Evolutionary conservation across 768 basidiomycete genomes (phyloP), one percentile per base, ranked within the genome.

Genomic region (Xerocomellus dryophilus): DNA sequence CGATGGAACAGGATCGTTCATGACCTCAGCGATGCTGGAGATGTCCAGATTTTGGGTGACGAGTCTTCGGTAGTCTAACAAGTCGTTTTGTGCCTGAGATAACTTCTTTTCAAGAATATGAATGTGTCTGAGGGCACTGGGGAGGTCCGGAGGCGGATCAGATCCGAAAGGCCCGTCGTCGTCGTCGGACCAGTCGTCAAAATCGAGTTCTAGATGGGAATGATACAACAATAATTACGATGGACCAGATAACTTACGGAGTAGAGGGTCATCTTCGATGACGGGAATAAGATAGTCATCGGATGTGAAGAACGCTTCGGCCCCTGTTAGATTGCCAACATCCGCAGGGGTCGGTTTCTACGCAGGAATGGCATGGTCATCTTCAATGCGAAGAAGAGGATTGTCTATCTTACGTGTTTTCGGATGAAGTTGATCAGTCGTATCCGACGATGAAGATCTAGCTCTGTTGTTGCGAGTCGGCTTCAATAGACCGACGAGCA

Each of bases 361-460:
- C 4, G 53, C 32, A 36, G 50, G 36, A 61, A 29, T 32, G 50
- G 55, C 3, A 34, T 29, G 47, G 51, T 43, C 25, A 55, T 44
- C 38, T 32, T 49, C 8, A 3, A 25, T 5, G 11, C 0, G 32
- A 40, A 45, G 18, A 20, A 9, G 36, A 43, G 41, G 5, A 41
- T 17, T 11, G 8, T 5, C 2, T 15, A 23, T 36, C 64, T 51
- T 50, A 90, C 92, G 70, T 83, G 80, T 71, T 82, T 87, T 53
- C 94, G 76, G 64, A 96, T 92, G 71, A 81, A 90, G 68, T 97
- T 97, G 71, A 97, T 83, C 47, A 97, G 72, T 44, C 90, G 82
- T 61, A 93, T 85, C 18, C 88, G 79, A 51, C 82, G 81, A 70
- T 93, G 85, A 58, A 86, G 82, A 67, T 96, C 93, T 36, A 95